A percentile compares a stretch with the other conserved stretches of the same genome.
Conservation (phyloP, 371 early-diverging fungal species). For the Mortierella polycephala region DNA sequence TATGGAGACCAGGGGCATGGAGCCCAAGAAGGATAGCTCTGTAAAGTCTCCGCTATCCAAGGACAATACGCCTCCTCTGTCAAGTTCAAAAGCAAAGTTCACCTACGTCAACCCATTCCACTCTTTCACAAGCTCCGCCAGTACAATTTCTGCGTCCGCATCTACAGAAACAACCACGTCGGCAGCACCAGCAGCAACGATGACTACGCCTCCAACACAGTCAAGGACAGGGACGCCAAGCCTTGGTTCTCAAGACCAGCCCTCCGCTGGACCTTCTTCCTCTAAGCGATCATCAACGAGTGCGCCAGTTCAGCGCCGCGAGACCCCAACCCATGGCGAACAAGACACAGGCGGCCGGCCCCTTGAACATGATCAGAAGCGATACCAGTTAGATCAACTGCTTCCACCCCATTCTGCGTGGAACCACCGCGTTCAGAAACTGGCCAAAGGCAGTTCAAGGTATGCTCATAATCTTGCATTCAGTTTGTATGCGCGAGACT, state of each 20-base stretch:
- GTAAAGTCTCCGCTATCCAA: slow-evolving; percentile 26
- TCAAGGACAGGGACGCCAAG: slow-evolving; percentile 29
- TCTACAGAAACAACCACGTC: neutral
- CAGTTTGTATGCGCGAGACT: neutral
- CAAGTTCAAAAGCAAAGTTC: slow-evolving; percentile 35
- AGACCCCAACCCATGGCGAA: slow-evolving; percentile 33
- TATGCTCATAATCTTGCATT: slow-evolving; percentile 11
- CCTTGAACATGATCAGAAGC: slow-evolving; percentile 46
- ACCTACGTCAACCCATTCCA: slow-evolving; percentile 54
- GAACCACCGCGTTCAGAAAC: slow-evolving; percentile 54
- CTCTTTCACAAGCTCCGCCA: slow-evolving; percentile 42
- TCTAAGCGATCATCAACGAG: slow-evolving; percentile 36
- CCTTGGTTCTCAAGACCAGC: slow-evolving; percentile 18
- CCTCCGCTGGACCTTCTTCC: slow-evolving; percentile 20
- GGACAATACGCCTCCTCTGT: slow-evolving; percentile 30
- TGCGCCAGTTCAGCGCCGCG: slow-evolving; percentile 35
- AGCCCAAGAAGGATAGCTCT: slow-evolving; percentile 1
- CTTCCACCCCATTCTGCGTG: slow-evolving; percentile 53
- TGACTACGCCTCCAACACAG: slow-evolving; percentile 20
- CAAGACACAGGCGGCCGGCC: slow-evolving; percentile 13
- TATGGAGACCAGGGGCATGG: slow-evolving; percentile 10
- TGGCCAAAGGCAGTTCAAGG: slow-evolving; percentile 52
- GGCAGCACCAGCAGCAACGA: slow-evolving; percentile 6
- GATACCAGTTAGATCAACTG: slow-evolving; percentile 47
- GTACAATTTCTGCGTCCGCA: slow-evolving; percentile 2